phyloP scores from a whole-genome alignment of 2,329 filamentous ascomycete genomes.

The Monilinia aucupariae region DNA sequence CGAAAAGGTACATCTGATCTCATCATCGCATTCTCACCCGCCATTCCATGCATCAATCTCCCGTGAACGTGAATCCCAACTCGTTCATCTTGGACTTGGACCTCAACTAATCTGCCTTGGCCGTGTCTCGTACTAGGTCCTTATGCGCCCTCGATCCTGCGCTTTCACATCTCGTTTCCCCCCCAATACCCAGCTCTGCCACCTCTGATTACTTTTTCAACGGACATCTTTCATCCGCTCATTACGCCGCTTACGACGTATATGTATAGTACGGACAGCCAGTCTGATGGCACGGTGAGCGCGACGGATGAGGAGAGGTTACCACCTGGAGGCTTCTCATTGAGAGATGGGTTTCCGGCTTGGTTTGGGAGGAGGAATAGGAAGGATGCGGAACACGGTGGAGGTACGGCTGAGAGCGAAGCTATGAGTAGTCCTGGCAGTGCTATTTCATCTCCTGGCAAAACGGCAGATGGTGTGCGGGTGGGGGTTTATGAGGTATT shows the following conservation, averaged over 20 bases:
- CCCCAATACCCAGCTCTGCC: conserved; percentile 71
- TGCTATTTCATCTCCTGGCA: conserved; percentile 5
- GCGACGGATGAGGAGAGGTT: conserved; percentile 77
- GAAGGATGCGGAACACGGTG: conserved; percentile 17
- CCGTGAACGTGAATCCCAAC: background rate
- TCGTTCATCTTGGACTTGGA: conserved; percentile 11
- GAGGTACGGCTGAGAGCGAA: conserved; percentile 24
- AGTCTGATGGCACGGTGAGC: conserved; percentile 71
- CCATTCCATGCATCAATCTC: background rate
- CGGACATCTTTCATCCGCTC: conserved; percentile 91
- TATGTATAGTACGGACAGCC: conserved; percentile 77
- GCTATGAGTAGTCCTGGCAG: conserved; percentile 15
- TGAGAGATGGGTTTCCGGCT: conserved; percentile 81
- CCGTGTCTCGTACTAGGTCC: conserved; percentile 54
- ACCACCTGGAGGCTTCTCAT: conserved; percentile 82
- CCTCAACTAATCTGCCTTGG: background rate
- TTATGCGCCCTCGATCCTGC: conserved; percentile 79
- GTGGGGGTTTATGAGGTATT: conserved; percentile 62
- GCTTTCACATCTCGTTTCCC: conserved; percentile 86
- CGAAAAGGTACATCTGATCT: conserved; percentile 61
- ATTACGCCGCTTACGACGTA: conserved; percentile 92
- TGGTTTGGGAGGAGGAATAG: conserved; percentile 67
- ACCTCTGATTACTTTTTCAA: conserved; percentile 80
- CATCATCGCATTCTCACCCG: conserved; percentile 1
- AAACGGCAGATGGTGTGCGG: conserved; percentile 14